These are phyloP conservation scores for Maudiozyma serrabonitensis DNA, from an alignment of 805 yeast genomes.

Conservation along the genomic window DNA sequence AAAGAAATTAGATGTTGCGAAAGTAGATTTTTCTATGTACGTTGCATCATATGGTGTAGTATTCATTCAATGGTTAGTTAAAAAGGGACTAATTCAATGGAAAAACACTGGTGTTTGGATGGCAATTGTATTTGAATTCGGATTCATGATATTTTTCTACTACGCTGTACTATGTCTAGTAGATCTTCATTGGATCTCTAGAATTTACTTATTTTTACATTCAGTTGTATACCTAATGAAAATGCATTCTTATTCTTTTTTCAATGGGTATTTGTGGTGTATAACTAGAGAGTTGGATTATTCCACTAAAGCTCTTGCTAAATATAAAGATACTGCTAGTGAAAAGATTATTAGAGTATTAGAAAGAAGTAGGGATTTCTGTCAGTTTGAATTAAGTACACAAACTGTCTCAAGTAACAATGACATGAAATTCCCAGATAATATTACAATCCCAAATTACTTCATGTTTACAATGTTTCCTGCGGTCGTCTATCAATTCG, in stretches of 20 bases:
- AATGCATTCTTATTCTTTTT: conserved; percentile 86
- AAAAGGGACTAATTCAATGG: conserved; percentile 47
- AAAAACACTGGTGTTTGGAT: conserved; percentile 48
- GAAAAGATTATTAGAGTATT: conserved; percentile 29
- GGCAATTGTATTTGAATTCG: conserved; percentile 47
- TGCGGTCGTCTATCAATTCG: conserved; percentile 72
- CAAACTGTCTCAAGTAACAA: conserved; percentile 33
- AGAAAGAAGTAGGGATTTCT: conserved; percentile 50
- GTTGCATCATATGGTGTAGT: conserved; percentile 51
- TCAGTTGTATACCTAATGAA: conserved; percentile 86
- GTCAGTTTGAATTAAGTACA: conserved; percentile 57
- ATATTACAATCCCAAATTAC: conserved; percentile 55
- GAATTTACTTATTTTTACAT: conserved; percentile 76
- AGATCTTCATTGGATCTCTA: conserved; percentile 78
- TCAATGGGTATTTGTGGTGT: conserved; percentile 81
- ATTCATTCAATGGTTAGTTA: conserved; percentile 46
- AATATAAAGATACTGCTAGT: conserved; percentile 26
- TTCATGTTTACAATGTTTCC: conserved; percentile 84
- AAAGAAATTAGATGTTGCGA: conserved; percentile 54
- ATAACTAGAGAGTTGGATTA: conserved; percentile 44
- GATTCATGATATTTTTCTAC: conserved; percentile 41
- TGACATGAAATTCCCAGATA: conserved; percentile 54
- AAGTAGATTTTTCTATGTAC: conserved; percentile 70
- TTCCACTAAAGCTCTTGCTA: conserved; percentile 37
- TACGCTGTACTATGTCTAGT: conserved; percentile 40